Percentiles rank a stretch among this genome's conserved stretches.
phyloP scores from a whole-genome alignment of 2,329 filamentous ascomycete genomes.

The Bimuria novae-zelandiae region DNA sequence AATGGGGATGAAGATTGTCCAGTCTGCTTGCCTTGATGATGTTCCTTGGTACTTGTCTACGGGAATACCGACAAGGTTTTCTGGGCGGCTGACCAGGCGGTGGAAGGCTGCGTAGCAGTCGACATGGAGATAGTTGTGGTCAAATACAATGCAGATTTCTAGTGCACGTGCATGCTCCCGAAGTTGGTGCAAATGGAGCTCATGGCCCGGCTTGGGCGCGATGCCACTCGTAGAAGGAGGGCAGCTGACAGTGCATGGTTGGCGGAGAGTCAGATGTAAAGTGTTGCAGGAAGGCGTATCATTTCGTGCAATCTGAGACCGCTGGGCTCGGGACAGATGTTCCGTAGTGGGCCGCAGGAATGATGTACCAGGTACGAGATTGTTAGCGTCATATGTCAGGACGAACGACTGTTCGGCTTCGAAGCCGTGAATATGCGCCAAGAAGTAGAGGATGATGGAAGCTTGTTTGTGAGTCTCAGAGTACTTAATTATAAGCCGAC shows the following conservation, averaged over 20 bases:
- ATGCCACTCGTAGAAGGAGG: neutral
- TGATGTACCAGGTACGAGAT: neutral
- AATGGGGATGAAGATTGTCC: neutral
- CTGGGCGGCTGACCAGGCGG: neutral
- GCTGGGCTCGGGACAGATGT: neutral
- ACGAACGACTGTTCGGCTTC: neutral
- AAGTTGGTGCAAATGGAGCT: neutral
- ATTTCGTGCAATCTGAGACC: neutral
- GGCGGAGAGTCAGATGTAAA: neutral
- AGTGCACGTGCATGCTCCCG: neutral
- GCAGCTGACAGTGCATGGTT: neutral
- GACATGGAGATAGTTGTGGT: neutral
- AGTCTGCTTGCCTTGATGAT: neutral
- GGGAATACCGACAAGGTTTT: neutral
- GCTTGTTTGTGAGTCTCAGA: neutral
- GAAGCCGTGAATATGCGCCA: neutral
- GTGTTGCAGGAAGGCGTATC: neutral
- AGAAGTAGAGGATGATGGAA: neutral
- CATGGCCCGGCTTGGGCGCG: neutral
- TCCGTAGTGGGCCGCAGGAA: neutral
- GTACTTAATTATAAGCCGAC: neutral
- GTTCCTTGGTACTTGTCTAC: neutral
- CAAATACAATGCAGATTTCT: neutral
- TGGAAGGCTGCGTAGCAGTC: neutral
- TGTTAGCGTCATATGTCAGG: neutral